A percentile compares a stretch with the other conserved stretches of the same genome.
phyloP scores from a whole-genome alignment of 164 flowering plant species.

The Brasenia schreberi region DNA sequence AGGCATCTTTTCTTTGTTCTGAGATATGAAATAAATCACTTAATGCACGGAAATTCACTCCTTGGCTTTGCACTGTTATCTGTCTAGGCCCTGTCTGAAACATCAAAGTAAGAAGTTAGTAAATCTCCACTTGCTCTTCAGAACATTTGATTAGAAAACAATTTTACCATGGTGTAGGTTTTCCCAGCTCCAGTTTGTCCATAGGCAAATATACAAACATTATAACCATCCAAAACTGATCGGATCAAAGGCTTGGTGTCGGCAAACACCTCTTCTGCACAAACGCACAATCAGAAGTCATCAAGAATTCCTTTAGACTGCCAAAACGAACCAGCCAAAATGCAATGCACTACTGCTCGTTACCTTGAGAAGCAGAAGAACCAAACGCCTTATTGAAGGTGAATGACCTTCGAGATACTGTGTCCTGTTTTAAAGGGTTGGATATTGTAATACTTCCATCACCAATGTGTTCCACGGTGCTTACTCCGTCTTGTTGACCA shows the following conservation, averaged over 20 bases:
- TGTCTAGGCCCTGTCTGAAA: conserved; percentile 80
- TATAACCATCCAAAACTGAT: conserved; percentile 96
- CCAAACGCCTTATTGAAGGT: conserved; percentile 93
- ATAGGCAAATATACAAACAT: conserved; percentile 98
- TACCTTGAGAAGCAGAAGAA: conserved; percentile 88
- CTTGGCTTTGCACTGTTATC: conserved; percentile 70
- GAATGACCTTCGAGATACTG: conserved; percentile 57
- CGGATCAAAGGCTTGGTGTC: conserved; percentile 91
- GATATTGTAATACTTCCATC: conserved; percentile 65
- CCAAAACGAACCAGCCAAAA: background rate
- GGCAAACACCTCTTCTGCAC: conserved; percentile 78
- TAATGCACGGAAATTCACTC: conserved; percentile 90
- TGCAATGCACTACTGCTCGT: background rate
- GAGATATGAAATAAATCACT: conserved; percentile 72
- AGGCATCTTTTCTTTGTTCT: conserved; percentile 74
- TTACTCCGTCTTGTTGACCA: conserved; percentile 41
- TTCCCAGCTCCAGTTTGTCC: conserved; percentile 99
- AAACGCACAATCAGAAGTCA: background rate
- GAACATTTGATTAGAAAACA: background rate
- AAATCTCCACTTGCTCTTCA: background rate
- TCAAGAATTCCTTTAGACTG: background rate
- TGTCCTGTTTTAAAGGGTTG: conserved; percentile 64
- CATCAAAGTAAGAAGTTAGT: background rate
- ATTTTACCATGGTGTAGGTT: conserved; percentile 81
- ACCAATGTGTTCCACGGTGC: conserved; percentile 60